Evolutionary conservation across 495 filamentous ascomycete species (phyloP).

Genomic region (Monascus purpureus): DNA sequence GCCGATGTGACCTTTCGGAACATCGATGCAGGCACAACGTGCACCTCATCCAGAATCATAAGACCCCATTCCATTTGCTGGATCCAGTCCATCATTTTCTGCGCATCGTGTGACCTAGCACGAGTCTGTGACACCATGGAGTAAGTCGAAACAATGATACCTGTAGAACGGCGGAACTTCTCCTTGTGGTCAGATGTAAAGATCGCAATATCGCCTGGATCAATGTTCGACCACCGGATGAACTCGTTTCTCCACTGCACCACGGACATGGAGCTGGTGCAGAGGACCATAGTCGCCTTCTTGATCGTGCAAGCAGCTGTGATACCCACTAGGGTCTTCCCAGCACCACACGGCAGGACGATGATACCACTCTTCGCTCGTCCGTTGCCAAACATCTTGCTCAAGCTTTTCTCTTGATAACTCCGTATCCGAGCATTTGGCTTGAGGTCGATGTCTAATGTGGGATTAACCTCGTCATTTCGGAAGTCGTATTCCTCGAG

Average conservation of each 20-base stretch:
- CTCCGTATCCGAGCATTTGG: slow-evolving; percentile 50
- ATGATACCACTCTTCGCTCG: slow-evolving; percentile 95
- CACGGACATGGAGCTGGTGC: slow-evolving; percentile 94
- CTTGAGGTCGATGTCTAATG: slow-evolving; percentile 79
- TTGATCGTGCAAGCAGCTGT: slow-evolving; percentile 95
- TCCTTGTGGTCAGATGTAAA: slow-evolving; percentile 93
- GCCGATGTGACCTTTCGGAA: slow-evolving; percentile 85
- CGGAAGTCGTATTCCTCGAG: slow-evolving; percentile 96
- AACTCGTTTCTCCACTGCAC: slow-evolving; percentile 96
- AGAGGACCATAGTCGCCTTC: slow-evolving; percentile 88
- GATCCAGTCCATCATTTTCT: slow-evolving; percentile 98
- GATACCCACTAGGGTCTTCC: slow-evolving; percentile 94
- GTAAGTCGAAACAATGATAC: slow-evolving; percentile 94
- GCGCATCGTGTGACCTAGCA: slow-evolving; percentile 75
- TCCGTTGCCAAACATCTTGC: slow-evolving; percentile 99
- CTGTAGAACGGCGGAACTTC: slow-evolving; percentile 76
- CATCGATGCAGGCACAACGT: slow-evolving; percentile 93
- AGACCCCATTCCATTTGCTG: slow-evolving; percentile 89
- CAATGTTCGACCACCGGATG: slow-evolving; percentile 95
- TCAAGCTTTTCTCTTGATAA: slow-evolving; percentile 93
- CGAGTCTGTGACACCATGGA: slow-evolving; percentile 91
- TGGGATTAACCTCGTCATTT: slow-evolving; percentile 81
- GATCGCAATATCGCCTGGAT: slow-evolving; percentile 79
- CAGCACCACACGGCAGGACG: slow-evolving; percentile 90
- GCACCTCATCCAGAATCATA: slow-evolving; percentile 95